A percentile compares a stretch with the other conserved stretches of the same genome.
phyloP scores from a whole-genome alignment of 225 moss, liverwort and hornwort genomes.

The Polytrichum commune region DNA sequence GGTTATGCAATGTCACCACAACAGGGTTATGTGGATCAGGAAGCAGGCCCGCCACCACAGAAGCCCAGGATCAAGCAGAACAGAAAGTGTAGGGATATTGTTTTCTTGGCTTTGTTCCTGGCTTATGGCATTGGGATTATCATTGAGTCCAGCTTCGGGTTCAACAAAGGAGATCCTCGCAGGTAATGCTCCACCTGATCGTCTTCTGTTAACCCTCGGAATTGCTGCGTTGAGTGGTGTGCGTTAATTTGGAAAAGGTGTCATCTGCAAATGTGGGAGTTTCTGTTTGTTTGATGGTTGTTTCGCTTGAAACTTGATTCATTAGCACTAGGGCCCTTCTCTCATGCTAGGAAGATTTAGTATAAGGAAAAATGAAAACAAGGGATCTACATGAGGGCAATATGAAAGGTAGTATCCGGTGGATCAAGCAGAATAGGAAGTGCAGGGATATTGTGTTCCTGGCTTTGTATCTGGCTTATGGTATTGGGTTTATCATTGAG shows the following conservation, averaged over 20 bases:
- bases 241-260: too few species aligned
- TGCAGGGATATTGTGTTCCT: slow-evolving; percentile 80
- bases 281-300: neutral
- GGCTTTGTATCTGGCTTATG: slow-evolving; percentile 44
- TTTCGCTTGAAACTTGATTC: too few species aligned
- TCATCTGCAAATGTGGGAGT: neutral
- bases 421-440: slow-evolving; percentile 60
- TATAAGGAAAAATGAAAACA: too few species aligned
- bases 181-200: slow-evolving; percentile 30
- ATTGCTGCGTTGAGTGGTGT: too few species aligned
- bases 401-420: neutral
- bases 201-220: too few species aligned
- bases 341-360: too few species aligned
- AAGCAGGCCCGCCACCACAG: slow-evolving; percentile 22
- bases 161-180: slow-evolving; percentile 66
- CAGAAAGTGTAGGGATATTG: slow-evolving; percentile 71
- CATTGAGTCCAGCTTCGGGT: slow-evolving; percentile 69
- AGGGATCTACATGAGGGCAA: too few species aligned
- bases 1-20: neutral
- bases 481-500: slow-evolving; percentile 65
- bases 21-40: slow-evolving; percentile 30
- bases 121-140: slow-evolving; percentile 65
- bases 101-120: slow-evolving; percentile 60
- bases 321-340: too few species aligned
- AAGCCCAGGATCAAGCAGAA: slow-evolving; percentile 71